Base-by-base conservation (phyloP, 495 filamentous ascomycete genomes). In the Rhypophila decipiens region DNA sequence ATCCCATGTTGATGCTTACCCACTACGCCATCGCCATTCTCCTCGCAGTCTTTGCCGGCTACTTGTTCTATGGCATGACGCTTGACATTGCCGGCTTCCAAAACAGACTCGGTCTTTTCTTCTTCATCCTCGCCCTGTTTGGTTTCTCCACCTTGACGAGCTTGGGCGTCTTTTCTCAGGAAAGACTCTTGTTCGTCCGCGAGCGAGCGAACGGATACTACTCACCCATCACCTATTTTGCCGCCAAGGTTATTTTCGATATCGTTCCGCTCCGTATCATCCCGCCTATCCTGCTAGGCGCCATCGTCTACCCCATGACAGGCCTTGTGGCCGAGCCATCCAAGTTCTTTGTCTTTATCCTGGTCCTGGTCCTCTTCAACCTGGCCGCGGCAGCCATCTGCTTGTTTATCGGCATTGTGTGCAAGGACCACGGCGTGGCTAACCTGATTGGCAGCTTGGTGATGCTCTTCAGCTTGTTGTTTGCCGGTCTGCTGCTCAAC, bases 21-120 rank as follows among this genome's bases (percentile, higher is more conserved):
- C 93, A 99, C 70, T 99, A 99, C 63, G 91, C 90, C n/a, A 97
- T 96, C 54, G 87, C 93, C 18, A 96, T 99, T 51, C 69, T 97
- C 1, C 78, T 99, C 11, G 93, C 90, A 15, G 90, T 96, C 21
- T 82, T 99, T 42, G 90, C 89, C 24, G 93, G 93, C 15, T 96
- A 83, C 63, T 80, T 99, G 19, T 99, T 96, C 75, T 99, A 96
- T 52, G 93, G 94, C 7, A 69, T 99, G 51, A 95, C 87, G 18
- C 87, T 94, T 61, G 88, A 97, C 60, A 95, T 99, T 59, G 82
- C 86, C 47, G 94, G 93, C 38, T 99, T 99, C 77, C 93, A 99
- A 64, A 97, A 99, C 65, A 80, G 93, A 17, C 83, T 99, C n/a
- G 93, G 93, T 55, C 75, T 97, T 10, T 97, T 97, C 76, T 96